phyloP scores from a whole-genome alignment of 805 yeast species.

The Deakozyma indianensis region DNA sequence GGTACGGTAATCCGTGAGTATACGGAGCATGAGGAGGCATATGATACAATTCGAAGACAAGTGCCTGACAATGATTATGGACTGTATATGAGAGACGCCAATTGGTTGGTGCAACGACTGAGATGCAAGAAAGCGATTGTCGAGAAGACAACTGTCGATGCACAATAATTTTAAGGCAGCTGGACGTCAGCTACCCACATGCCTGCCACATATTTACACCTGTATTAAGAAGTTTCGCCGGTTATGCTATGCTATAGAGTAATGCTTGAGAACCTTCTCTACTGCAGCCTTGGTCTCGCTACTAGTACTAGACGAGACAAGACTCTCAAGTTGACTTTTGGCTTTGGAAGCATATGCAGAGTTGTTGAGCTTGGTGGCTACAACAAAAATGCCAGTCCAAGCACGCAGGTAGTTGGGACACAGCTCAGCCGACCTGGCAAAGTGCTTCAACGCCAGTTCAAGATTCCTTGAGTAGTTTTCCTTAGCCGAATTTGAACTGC shows the following conservation, averaged over 20 bases:
- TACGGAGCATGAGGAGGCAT: slow-evolving; percentile 50
- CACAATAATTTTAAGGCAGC: too few species aligned
- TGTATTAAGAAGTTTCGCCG: too few species aligned
- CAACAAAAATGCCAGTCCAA: slow-evolving; percentile 52
- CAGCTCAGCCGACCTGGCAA: slow-evolving; percentile 61
- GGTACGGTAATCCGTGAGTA: slow-evolving; percentile 60
- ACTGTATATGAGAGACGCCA: slow-evolving; percentile 1
- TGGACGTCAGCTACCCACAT: too few species aligned
- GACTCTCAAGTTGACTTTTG: neutral
- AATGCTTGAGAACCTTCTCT: neutral
- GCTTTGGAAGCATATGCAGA: neutral
- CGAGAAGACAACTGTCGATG: neutral
- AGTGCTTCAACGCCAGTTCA: slow-evolving; percentile 28
- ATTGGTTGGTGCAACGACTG: neutral
- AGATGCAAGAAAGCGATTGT: neutral
- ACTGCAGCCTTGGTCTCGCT: neutral
- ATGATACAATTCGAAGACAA: slow-evolving; percentile 29
- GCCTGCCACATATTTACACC: too few species aligned
- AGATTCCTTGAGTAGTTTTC: slow-evolving; percentile 1
- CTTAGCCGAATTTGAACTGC: slow-evolving; percentile 5
- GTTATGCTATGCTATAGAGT: neutral
- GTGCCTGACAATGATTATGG: slow-evolving; percentile 18
- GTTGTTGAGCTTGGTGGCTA: slow-evolving; percentile 18
- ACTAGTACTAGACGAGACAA: neutral
- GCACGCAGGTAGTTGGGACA: slow-evolving; percentile 54